Conservation (phyloP, 345 rosid species). For the Heritiera fomes region DNA sequence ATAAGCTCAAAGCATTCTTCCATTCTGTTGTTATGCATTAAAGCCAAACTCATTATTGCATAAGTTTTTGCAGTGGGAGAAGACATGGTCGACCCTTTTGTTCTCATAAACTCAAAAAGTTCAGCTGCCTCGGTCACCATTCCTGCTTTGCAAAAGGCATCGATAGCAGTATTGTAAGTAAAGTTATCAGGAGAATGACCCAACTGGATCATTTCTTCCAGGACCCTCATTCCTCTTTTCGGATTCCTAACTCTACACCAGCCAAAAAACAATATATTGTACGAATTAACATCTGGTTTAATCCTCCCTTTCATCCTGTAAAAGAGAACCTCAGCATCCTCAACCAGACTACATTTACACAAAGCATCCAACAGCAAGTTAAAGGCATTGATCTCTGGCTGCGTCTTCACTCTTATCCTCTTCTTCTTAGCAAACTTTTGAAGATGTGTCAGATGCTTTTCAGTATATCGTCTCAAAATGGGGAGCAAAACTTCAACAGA, state of each 20-base stretch:
- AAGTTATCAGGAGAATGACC: constrained; percentile 82
- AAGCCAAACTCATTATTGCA: constrained; percentile 67
- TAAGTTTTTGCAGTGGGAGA: constrained; percentile 89
- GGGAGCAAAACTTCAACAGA: constrained; percentile 58
- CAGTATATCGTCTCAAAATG: constrained; percentile 66
- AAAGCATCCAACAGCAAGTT: constrained; percentile 81
- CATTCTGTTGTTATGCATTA: constrained; percentile 56
- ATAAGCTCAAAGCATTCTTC: constrained; percentile 69
- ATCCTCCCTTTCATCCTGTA: constrained; percentile 54
- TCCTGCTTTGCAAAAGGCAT: constrained; percentile 78
- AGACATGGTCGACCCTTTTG: constrained; percentile 71
- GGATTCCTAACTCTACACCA: constrained; percentile 91
- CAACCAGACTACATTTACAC: constrained; percentile 79
- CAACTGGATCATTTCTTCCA: constrained; percentile 81
- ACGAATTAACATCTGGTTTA: constrained; percentile 68
- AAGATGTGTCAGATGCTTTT: constrained; percentile 74
- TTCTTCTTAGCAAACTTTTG: constrained; percentile 88
- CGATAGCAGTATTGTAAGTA: constrained; percentile 82
- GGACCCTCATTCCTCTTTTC: constrained; percentile 57
- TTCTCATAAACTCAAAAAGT: constrained; percentile 82
- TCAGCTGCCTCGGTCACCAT: constrained; percentile 76
- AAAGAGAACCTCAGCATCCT: constrained; percentile 65
- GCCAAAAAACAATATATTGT: constrained; percentile 80
- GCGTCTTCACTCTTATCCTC: constrained; percentile 83
- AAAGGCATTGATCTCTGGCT: constrained; percentile 81